Evolutionary conservation across 345 rosid genomes (phyloP).

Genomic region (Microthlaspi erraticum): DNA sequence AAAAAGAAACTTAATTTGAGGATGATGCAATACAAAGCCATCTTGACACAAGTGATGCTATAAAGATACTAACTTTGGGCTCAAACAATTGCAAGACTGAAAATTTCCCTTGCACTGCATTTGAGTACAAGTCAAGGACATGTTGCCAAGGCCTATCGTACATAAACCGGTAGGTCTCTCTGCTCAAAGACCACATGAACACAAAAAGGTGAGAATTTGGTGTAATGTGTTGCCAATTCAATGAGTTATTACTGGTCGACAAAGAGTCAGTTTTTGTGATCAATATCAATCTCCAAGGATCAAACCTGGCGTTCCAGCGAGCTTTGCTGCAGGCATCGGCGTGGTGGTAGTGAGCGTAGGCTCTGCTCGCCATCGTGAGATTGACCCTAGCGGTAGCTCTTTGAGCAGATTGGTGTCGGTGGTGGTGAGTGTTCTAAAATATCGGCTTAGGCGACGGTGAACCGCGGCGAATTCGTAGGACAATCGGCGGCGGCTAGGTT

Average conservation of each 20-base stretch:
- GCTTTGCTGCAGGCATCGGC: slow-evolving; percentile 66
- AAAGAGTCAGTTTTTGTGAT: neutral
- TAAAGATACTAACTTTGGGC: slow-evolving; percentile 48
- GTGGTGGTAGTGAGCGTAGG: slow-evolving; percentile 69
- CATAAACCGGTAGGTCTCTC: slow-evolving; percentile 80
- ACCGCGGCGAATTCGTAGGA: too few species aligned
- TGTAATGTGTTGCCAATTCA: neutral
- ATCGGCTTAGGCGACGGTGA: too few species aligned
- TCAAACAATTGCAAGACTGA: slow-evolving; percentile 56
- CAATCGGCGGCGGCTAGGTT: too few species aligned
- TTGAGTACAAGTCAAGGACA: slow-evolving; percentile 65
- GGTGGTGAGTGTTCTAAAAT: neutral
- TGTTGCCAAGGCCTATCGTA: slow-evolving; percentile 74
- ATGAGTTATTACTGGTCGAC: neutral
- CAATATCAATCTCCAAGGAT: too few species aligned
- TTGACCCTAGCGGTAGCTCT: slow-evolving; percentile 10
- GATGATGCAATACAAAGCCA: slow-evolving; percentile 1
- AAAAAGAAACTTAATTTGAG: neutral
- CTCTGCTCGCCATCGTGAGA: slow-evolving; percentile 46
- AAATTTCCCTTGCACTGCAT: slow-evolving; percentile 53
- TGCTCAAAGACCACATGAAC: slow-evolving; percentile 18
- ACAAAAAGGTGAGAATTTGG: neutral
- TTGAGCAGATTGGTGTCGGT: neutral
- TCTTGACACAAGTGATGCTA: neutral
- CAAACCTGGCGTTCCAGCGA: slow-evolving; percentile 72